Conservation (phyloP, 495 filamentous ascomycete genomes). For the Penicillium waksmanii region DNA sequence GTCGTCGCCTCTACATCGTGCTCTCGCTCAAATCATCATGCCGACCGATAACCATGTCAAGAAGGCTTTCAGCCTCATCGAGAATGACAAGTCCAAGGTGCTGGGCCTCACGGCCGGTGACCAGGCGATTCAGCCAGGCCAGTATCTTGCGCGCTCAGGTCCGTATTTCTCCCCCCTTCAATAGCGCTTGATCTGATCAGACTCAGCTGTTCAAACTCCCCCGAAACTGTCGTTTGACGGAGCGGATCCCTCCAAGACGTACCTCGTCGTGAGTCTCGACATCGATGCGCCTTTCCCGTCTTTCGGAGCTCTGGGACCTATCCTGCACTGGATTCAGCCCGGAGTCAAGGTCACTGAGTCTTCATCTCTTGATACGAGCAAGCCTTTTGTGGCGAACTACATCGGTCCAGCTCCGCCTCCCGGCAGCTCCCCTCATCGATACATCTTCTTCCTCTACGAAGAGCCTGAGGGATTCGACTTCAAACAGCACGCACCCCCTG, state of each 20-base stretch:
- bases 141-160: slow-evolving; percentile 37
- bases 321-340: slow-evolving; percentile 56
- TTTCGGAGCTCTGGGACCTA: slow-evolving; percentile 41
- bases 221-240: slow-evolving; percentile 34
- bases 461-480: slow-evolving; percentile 53
- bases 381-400: slow-evolving; percentile 49
- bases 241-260: slow-evolving; percentile 32
- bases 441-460: slow-evolving; percentile 60
- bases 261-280: slow-evolving; percentile 53
- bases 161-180: slow-evolving; percentile 3
- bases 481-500: slow-evolving; percentile 46
- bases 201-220: slow-evolving; percentile 35
- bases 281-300: slow-evolving; percentile 58
- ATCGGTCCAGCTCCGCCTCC: slow-evolving; percentile 56
- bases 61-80: slow-evolving; percentile 34
- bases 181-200: not conserved
- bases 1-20: not conserved
- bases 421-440: slow-evolving; percentile 56
- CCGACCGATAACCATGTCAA: slow-evolving; percentile 35
- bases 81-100: slow-evolving; percentile 38
- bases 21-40: slow-evolving; percentile 26
- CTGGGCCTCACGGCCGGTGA: slow-evolving; percentile 36
- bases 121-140: slow-evolving; percentile 33
- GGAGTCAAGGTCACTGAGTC: slow-evolving; percentile 37
- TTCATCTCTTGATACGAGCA: slow-evolving; percentile 18